phyloP scores from a whole-genome alignment of 2,329 filamentous ascomycete species.

The Ascochyta fabae region DNA sequence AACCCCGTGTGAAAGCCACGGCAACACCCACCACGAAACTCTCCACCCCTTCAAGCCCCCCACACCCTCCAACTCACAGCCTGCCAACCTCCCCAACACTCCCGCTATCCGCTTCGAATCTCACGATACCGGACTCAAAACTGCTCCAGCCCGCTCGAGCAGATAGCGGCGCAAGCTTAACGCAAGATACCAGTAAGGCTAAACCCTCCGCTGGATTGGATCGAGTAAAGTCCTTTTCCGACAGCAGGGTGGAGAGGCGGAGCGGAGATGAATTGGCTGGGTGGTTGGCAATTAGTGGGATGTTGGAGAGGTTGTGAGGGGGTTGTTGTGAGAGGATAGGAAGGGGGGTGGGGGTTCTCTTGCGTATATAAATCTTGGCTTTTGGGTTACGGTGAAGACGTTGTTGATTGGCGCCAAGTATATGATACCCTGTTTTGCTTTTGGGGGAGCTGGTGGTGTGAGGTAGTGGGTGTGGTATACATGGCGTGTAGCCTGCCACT shows the following conservation, averaged over 20 bases:
- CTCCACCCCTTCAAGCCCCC: not conserved
- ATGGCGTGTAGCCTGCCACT: not conserved
- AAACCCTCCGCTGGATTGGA: not conserved
- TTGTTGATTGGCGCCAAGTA: not conserved
- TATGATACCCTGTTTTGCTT: not conserved
- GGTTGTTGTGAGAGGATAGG: not conserved
- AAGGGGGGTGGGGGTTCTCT: not conserved
- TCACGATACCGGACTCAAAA: not conserved
- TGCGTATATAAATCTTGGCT: not conserved
- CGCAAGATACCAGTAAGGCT: not conserved
- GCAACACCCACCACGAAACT: not conserved
- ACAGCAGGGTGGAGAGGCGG: not conserved
- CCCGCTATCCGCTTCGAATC: too few species aligned
- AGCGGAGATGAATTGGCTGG: constrained; percentile 10
- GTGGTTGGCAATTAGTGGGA: constrained; percentile 13
- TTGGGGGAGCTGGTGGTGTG: not conserved
- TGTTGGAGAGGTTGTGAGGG: constrained; percentile 8
- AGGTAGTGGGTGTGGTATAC: not conserved
- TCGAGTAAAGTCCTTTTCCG: not conserved
- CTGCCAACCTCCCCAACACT: too few species aligned
- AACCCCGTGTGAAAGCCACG: not conserved
- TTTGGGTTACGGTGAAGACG: not conserved
- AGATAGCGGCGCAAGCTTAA: constrained; percentile 9
- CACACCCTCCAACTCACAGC: not conserved
- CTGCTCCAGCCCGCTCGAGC: not conserved